Conservation (phyloP, 139 green algal species). For the Picochlorum sp. region DNA sequence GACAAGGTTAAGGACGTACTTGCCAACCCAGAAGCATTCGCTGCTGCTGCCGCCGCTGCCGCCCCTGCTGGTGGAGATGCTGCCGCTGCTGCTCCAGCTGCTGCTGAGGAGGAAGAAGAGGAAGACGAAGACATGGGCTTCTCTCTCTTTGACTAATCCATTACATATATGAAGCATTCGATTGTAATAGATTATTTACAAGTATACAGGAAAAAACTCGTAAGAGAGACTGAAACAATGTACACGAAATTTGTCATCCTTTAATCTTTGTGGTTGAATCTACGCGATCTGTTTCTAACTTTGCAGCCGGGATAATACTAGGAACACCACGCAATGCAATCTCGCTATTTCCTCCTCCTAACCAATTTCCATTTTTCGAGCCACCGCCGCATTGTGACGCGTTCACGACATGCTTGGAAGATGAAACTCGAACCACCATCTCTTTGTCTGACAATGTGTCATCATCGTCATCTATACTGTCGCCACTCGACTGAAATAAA, state of each 20-base stretch:
- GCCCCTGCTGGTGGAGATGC: constrained; percentile 24
- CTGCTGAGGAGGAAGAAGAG: constrained; percentile 67
- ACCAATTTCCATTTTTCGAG: background rate
- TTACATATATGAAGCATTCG: background rate
- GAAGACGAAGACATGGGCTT: constrained; percentile 23
- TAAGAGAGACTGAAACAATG: no score
- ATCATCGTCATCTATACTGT: no score
- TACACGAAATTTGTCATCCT: no score
- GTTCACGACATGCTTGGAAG: background rate
- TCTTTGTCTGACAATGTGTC: no score
- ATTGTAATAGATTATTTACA: no score
- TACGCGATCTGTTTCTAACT: background rate
- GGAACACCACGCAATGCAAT: background rate
- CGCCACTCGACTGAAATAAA: background rate
- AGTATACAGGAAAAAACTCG: no score
- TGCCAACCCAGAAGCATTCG: constrained; percentile 71
- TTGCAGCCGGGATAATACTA: background rate
- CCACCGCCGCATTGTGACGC: no score
- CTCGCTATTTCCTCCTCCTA: background rate
- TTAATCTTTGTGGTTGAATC: no score
- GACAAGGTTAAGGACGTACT: constrained; percentile 93
- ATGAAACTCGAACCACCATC: no score
- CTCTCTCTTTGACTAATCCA: constrained; percentile 12
- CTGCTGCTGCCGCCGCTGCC: constrained; percentile 42
- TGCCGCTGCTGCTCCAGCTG: constrained; percentile 27